phyloP scores from a whole-genome alignment of 2,329 filamentous ascomycete genomes.

The Cladophialophora exuberans region DNA sequence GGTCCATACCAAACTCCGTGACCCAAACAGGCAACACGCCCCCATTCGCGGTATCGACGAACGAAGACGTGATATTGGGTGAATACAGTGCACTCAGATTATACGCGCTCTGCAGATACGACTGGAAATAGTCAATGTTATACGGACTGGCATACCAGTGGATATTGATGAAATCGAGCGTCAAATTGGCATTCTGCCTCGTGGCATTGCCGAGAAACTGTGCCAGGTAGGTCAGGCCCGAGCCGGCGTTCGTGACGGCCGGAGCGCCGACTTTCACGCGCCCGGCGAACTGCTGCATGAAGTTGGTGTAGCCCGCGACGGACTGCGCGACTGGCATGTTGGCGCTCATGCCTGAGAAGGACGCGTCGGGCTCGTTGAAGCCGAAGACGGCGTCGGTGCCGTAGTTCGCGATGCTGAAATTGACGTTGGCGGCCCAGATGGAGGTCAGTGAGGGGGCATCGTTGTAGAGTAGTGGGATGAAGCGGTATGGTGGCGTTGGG shows the following conservation, averaged over 20 bases:
- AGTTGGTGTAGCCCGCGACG: constrained; percentile 39
- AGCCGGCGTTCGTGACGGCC: constrained; percentile 42
- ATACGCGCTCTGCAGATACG: constrained; percentile 41
- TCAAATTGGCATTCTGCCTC: constrained; percentile 36
- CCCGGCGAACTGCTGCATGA: constrained; percentile 44
- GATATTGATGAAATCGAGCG: constrained; percentile 44
- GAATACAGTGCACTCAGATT: not conserved
- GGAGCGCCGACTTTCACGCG: constrained; percentile 48
- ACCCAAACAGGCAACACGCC: constrained; percentile 47
- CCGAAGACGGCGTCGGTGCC: constrained; percentile 45
- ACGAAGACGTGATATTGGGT: not conserved
- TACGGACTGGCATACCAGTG: constrained; percentile 50
- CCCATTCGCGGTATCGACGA: not conserved
- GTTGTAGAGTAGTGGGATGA: constrained; percentile 63
- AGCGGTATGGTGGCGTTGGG: constrained; percentile 40
- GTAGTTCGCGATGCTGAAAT: constrained; percentile 38
- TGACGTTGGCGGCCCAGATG: constrained; percentile 46
- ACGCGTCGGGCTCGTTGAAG: constrained; percentile 52
- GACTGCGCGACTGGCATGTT: constrained; percentile 43
- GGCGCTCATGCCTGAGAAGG: constrained; percentile 39
- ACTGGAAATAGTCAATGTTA: constrained; percentile 40
- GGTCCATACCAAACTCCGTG: constrained; percentile 53
- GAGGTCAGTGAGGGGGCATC: constrained; percentile 42
- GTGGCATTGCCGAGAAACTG: constrained; percentile 45
- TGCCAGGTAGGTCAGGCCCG: constrained; percentile 43